A percentile compares a stretch with the other conserved stretches of the same genome.
phyloP scores from a whole-genome alignment of 495 filamentous ascomycete genomes.

The Bacidia gigantensis region DNA sequence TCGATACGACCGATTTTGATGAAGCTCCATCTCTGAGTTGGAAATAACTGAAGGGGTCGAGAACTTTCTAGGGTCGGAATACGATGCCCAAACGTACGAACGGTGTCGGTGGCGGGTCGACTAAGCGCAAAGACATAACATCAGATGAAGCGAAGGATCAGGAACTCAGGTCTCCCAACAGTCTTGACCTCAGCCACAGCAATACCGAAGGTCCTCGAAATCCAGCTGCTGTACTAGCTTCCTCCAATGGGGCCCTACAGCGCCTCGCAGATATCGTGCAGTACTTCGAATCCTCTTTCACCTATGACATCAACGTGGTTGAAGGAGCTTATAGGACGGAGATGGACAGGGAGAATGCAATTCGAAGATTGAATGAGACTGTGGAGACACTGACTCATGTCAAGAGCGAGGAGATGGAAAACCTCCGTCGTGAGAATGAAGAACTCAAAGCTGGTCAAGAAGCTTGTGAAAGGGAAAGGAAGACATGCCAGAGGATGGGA shows the following conservation, averaged over 20 bases:
- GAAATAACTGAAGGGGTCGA: constrained; percentile 7
- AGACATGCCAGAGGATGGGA: constrained; percentile 1
- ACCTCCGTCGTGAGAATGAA: neutral
- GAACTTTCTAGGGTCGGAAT: constrained; percentile 4
- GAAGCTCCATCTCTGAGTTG: constrained; percentile 2
- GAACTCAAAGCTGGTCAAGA: constrained; percentile 4
- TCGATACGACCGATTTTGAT: neutral
- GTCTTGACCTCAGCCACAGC: constrained; percentile 2
- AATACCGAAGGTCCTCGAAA: constrained; percentile 7
- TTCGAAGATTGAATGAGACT: neutral
- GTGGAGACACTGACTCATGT: constrained; percentile 1
- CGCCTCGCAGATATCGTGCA: constrained; percentile 10
- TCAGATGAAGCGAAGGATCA: constrained; percentile 13
- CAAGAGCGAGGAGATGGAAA: constrained; percentile 6
- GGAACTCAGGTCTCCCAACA: constrained; percentile 9
- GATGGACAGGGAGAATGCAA: constrained; percentile 7
- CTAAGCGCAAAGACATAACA: constrained; percentile 9
- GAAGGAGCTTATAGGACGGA: constrained; percentile 6
- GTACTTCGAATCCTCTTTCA: constrained; percentile 9
- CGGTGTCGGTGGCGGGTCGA: constrained; percentile 4
- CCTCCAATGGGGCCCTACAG: constrained; percentile 9
- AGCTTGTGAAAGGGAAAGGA: constrained; percentile 1
- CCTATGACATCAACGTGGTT: constrained; percentile 2
- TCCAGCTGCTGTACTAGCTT: constrained; percentile 9
- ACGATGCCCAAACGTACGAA: constrained; percentile 10